Evolutionary conservation across 345 rosid genomes (phyloP), one percentile per base, ranked within the genome.

Genomic region (Eucalyptus globulus): DNA sequence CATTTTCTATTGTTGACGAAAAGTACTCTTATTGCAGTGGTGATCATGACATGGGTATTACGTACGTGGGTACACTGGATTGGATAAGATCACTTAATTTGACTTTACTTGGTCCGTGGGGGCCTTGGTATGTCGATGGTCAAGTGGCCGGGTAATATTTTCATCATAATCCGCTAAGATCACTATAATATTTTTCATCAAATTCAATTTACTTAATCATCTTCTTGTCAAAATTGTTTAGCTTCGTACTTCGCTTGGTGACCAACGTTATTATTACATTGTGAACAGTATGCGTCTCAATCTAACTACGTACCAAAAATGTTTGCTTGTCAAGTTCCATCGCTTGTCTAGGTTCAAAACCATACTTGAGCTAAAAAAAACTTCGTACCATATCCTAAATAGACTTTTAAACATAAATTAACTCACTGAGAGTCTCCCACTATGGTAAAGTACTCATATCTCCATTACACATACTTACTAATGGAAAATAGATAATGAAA

Each of bases 61-160:
- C 92, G 3, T 91, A 89, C 6, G 5, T 92, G 22, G 91, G 90
- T 26, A 91, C 92, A 31, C 87, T 90, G n/a, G 88, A 86, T 72
- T 92, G 92, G 92, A 90, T 92, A 69, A 56, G 56, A 44, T 86
- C 90, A 69, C 90, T 91, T 7, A 91, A 91, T 31, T 80, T 86
- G 21, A 89, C 92, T 10, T 86, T 91, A 15, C 31, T 72, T 43
- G 90, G 80, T 86, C 85, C 56, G 11, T 92, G 93, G 93, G 49
- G 80, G 8, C 89, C 91, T 1, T 91, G 93, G 92, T 40, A 24
- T 58, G 60, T 87, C 11, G n/a, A 90, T 5, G 89, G 89, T 62
- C 92, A 92, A 88, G 89, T 91, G 22, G 92, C 92, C 14, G 92
- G 91, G 91, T 91, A 21, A 85, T 76, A 56, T 7, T 29, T 69